Conservation (phyloP, 2,329 filamentous ascomycete species). For the Paecilomyces sp. region DNA sequence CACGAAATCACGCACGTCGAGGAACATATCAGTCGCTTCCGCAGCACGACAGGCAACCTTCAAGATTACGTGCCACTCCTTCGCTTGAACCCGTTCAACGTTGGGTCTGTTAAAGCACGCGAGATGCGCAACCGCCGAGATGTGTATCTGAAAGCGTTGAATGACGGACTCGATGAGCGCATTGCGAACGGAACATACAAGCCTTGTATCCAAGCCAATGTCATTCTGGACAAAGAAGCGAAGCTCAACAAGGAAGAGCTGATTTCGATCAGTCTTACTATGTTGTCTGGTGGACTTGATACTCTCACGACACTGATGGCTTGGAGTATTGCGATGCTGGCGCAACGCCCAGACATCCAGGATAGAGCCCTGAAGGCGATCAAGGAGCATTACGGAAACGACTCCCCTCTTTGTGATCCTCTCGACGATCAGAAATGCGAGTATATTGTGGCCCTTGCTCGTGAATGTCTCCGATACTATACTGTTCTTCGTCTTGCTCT, state of each 20-base stretch:
- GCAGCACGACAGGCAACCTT: conserved; percentile 54
- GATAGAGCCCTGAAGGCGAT: conserved; percentile 54
- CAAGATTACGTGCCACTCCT: conserved; percentile 57
- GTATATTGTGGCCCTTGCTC: conserved; percentile 57
- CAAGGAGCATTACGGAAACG: conserved; percentile 43
- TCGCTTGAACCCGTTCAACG: conserved; percentile 54
- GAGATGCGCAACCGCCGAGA: conserved; percentile 56
- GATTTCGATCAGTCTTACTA: conserved; percentile 59
- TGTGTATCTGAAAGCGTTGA: conserved; percentile 52
- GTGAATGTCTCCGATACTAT: conserved; percentile 56
- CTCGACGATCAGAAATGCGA: conserved; percentile 57
- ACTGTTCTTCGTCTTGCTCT: conserved; percentile 57
- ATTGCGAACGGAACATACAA: conserved; percentile 55
- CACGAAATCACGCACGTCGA: conserved; percentile 58
- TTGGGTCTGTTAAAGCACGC: conserved; percentile 50
- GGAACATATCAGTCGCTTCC: conserved; percentile 53
- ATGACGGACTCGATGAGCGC: conserved; percentile 51
- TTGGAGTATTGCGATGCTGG: conserved; percentile 57
- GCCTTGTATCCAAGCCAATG: conserved; percentile 61
- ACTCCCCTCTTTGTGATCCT: conserved; percentile 52
- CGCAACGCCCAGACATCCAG: conserved; percentile 56
- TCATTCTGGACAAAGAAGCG: conserved; percentile 57
- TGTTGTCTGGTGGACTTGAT: conserved; percentile 61
- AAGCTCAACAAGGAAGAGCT: conserved; percentile 57
- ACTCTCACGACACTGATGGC: conserved; percentile 60